These are phyloP conservation scores for Barnettozyma populi DNA, from an alignment of 805 yeast species.

Conservation along the genomic window DNA sequence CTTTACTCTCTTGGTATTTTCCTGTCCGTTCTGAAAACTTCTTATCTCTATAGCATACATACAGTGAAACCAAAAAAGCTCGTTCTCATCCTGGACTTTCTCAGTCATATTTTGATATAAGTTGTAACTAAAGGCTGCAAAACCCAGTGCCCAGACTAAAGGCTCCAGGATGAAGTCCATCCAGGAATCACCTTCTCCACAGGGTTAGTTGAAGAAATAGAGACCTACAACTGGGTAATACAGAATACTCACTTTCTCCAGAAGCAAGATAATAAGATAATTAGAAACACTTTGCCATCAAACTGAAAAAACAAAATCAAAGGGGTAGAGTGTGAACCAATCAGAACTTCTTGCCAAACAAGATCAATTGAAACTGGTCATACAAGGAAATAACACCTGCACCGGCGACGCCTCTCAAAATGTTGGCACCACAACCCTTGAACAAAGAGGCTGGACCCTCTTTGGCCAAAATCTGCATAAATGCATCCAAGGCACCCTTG, in stretches of 20 bases:
- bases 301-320: too few species aligned
- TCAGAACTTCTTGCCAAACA: conserved; percentile 89
- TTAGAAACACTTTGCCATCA: too few species aligned
- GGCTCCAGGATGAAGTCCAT: too few species aligned
- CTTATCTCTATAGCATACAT: background rate
- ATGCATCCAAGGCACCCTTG: conserved; percentile 91
- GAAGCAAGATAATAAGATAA: too few species aligned
- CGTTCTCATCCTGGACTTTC: too few species aligned
- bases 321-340: background rate
- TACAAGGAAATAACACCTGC: conserved; percentile 98
- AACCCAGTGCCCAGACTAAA: too few species aligned
- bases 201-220: too few species aligned
- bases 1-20: background rate
- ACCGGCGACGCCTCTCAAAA: conserved; percentile 99
- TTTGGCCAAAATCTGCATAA: conserved; percentile 86
- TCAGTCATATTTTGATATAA: too few species aligned
- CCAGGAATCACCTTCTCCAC: too few species aligned
- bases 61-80: too few species aligned
- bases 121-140: too few species aligned
- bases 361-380: conserved; percentile 91
- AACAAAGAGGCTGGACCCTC: conserved; percentile 91
- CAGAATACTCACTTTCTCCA: background rate
- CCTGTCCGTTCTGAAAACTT: background rate
- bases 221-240: background rate
- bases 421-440: conserved; percentile 99